Evolutionary conservation across 805 yeast genomes (phyloP), one percentile per base, ranked within the genome.

Genomic region (Grigorovia jiainica): DNA sequence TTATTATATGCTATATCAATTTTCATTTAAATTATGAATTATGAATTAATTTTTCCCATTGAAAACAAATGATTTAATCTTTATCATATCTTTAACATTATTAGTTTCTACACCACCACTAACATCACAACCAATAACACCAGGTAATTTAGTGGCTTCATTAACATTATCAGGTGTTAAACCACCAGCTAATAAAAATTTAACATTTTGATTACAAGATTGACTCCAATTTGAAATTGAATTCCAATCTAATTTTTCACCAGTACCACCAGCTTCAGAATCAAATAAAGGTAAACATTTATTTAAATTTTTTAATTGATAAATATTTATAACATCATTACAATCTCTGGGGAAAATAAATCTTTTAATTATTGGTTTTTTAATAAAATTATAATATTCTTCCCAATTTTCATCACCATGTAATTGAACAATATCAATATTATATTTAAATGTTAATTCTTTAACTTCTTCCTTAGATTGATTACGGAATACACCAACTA

Each of bases 191-290:
- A 92, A 66, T 0, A 92, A 54, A 52, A 72, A 85, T 36, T 67
- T 56, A 6, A 46, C 36, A 0, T 67, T 62, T 34, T 64, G 65
- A 30, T 49, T 51, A 4, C 46, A 39, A 0, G 45, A 33, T 18
- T 46, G 19, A 25, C 69, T 56, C 66, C 74, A 67, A 11, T 53
- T 45, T 1, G 64, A 54, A 33, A 78, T 66, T 8, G 65, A 60
- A 2, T 64, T 55, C 97, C 97, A 90, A 57, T 83, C 78, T 15
- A 87, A 72, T n/a, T 66, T 52, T 42, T 75, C 75, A 5, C 98
- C 98, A 50, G 87, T 92, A 1, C 98, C 98, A 9, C 98, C 98
- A 2, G 71, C 71, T 52, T 85, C 95, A 2, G 95, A 81, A 55
- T 92, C 98, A 16, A 90, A 66, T 38, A 92, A 66, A 1, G 87